A percentile compares a stretch with the other conserved stretches of the same genome.
Conservation (phyloP, 2,329 filamentous ascomycete genomes). For the Capronia coronata region DNA sequence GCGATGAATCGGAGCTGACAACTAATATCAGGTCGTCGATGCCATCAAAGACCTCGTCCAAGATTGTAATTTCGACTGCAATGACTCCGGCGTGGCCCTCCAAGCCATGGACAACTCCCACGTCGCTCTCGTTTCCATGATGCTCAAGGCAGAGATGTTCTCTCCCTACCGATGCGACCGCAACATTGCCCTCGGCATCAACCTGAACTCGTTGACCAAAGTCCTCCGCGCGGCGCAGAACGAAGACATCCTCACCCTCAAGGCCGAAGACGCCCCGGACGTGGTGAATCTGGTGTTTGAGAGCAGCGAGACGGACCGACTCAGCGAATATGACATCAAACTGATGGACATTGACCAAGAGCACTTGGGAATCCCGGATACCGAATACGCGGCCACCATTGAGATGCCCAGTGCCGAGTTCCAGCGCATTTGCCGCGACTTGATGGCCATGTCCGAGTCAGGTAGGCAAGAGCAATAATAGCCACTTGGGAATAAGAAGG, state of each 20-base stretch:
- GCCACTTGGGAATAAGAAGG: too few species aligned
- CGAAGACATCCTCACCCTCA: slow-evolving; percentile 91
- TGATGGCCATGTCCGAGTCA: slow-evolving; percentile 88
- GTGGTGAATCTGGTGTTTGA: slow-evolving; percentile 94
- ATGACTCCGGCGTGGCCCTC: slow-evolving; percentile 95
- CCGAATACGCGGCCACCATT: slow-evolving; percentile 92
- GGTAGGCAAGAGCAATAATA: too few species aligned
- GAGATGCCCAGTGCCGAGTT: slow-evolving; percentile 85
- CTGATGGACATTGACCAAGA: slow-evolving; percentile 99
- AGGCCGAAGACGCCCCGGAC: slow-evolving; percentile 94
- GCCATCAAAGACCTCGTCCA: slow-evolving; percentile 99
- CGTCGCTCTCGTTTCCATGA: slow-evolving; percentile 97
- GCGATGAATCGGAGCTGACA: background rate
- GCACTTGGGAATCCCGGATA: slow-evolving; percentile 96
- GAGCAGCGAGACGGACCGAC: slow-evolving; percentile 75
- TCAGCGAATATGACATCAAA: slow-evolving; percentile 99
- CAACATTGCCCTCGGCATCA: slow-evolving; percentile 96
- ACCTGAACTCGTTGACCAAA: slow-evolving; percentile 93
- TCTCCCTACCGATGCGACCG: slow-evolving; percentile 95
- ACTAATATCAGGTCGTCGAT: slow-evolving; percentile 69
- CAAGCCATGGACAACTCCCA: slow-evolving; percentile 99
- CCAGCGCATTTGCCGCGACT: slow-evolving; percentile 86
- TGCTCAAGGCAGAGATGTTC: slow-evolving; percentile 93
- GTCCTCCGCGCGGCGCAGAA: slow-evolving; percentile 90
- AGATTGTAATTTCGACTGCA: slow-evolving; percentile 99